Conservation (phyloP, 208 protist genomes). For the Kentomonas sorsogonicus region DNA sequence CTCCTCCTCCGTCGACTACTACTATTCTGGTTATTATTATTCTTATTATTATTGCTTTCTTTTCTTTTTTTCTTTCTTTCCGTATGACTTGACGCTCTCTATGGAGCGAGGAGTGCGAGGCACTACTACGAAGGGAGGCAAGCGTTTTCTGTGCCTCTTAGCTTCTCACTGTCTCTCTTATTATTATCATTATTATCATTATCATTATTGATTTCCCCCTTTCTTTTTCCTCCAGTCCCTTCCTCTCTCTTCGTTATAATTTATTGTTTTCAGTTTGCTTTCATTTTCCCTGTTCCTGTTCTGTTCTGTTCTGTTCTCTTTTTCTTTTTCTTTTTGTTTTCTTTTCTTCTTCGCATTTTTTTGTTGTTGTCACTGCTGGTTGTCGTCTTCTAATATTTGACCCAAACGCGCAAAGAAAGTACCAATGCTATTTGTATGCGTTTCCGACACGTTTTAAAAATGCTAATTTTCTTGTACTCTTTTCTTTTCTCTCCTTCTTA, state of each 20-base stretch:
- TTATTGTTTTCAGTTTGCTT: neutral
- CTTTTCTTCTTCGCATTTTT: neutral
- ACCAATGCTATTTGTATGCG: neutral
- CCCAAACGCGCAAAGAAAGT: neutral
- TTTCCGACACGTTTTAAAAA: neutral
- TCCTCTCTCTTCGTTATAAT: neutral
- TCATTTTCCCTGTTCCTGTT: neutral
- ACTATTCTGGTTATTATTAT: neutral
- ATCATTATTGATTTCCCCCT: neutral
- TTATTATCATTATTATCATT: neutral
- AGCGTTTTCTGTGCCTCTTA: neutral
- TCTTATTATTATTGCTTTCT: neutral
- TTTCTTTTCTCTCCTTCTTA: conserved; percentile 5
- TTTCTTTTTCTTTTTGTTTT: conserved; percentile 10
- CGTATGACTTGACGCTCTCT: no score
- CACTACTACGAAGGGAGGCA: no score
- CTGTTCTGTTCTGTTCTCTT: neutral
- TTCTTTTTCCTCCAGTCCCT: neutral
- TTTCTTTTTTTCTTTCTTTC: conserved; percentile 4
- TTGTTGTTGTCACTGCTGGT: neutral
- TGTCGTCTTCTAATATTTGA: neutral
- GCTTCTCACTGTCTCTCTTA: neutral
- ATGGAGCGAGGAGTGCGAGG: no score
- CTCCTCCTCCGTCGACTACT: neutral
- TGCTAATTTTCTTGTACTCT: neutral